Conservation (phyloP, 2,329 filamentous ascomycete species). For the Exserohilum turcica region DNA sequence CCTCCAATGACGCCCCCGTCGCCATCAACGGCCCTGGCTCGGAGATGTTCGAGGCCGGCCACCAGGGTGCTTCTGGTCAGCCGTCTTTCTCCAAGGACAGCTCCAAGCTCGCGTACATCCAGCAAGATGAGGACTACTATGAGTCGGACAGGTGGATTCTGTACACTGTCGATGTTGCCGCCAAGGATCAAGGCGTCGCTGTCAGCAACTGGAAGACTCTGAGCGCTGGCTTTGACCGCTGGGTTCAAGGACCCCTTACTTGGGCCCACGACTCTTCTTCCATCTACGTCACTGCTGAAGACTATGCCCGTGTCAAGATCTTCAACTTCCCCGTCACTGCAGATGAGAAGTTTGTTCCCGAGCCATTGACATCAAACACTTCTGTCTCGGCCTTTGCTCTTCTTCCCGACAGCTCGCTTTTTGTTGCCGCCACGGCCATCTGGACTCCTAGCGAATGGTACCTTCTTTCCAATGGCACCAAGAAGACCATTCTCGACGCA, state of each 20-base stretch:
- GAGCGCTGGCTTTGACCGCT: conserved; percentile 39
- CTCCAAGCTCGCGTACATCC: conserved; percentile 76
- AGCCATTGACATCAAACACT: conserved; percentile 52
- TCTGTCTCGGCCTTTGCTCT: conserved; percentile 54
- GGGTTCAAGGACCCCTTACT: conserved; percentile 32
- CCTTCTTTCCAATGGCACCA: conserved; percentile 40
- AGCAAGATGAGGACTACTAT: conserved; percentile 67
- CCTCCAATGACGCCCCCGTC: conserved; percentile 56
- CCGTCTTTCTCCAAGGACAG: conserved; percentile 79
- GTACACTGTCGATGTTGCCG: conserved; percentile 40
- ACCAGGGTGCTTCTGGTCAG: conserved; percentile 68
- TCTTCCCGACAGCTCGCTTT: conserved; percentile 63
- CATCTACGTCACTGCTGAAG: conserved; percentile 42
- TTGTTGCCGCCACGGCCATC: conserved; percentile 38
- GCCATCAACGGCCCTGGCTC: conserved; percentile 43
- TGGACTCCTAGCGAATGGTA: conserved; percentile 45
- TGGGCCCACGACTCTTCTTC: conserved; percentile 43
- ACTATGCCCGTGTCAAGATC: conserved; percentile 51
- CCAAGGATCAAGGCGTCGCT: conserved; percentile 23
- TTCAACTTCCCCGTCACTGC: conserved; percentile 66
- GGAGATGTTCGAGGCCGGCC: conserved; percentile 38
- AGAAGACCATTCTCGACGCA: conserved; percentile 60
- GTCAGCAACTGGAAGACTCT: conserved; percentile 41
- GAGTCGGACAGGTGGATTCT: conserved; percentile 76
- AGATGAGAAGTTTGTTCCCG: conserved; percentile 53